phyloP scores from a whole-genome alignment of 306 rosid genomes.

The Ormosia emarginata region DNA sequence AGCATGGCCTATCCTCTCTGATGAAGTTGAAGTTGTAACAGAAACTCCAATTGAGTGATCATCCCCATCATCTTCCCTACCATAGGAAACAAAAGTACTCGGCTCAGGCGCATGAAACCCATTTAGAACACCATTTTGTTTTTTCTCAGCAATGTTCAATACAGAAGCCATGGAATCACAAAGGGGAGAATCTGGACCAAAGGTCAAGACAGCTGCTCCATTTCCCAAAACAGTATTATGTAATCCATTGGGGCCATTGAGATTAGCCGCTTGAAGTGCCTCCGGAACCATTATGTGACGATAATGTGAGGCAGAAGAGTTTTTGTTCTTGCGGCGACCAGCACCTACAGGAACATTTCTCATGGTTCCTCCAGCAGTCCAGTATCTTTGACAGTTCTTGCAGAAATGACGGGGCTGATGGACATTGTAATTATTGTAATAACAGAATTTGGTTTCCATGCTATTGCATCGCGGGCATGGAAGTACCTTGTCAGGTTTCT shows the following conservation, averaged over 20 bases:
- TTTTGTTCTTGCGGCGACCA: constrained; percentile 91
- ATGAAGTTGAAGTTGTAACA: constrained; percentile 45
- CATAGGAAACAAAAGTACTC: constrained; percentile 27
- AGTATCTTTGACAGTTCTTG: constrained; percentile 91
- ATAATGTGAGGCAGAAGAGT: constrained; percentile 47
- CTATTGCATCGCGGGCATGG: constrained; percentile 93
- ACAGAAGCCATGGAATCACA: constrained; percentile 62
- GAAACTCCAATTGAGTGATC: constrained; percentile 57
- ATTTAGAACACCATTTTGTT: constrained; percentile 28
- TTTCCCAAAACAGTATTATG: constrained; percentile 38
- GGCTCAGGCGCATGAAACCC: constrained; percentile 41
- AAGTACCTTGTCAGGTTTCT: constrained; percentile 80
- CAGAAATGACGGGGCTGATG: constrained; percentile 97
- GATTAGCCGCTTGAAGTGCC: constrained; percentile 37
- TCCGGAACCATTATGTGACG: constrained; percentile 54
- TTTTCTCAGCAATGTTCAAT: constrained; percentile 47
- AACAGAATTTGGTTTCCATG: constrained; percentile 93
- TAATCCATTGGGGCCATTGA: constrained; percentile 36
- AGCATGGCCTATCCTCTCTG: constrained; percentile 41
- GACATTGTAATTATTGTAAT: constrained; percentile 90
- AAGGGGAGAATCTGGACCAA: constrained; percentile 64
- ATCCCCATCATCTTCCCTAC: constrained; percentile 33
- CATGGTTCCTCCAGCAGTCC: constrained; percentile 98
- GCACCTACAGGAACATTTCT: constrained; percentile 91
- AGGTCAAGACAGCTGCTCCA: constrained; percentile 49